Evolutionary conservation across 805 yeast species (phyloP), one percentile per base, ranked within the genome.

Genomic region (Barnettozyma botsteinii): DNA sequence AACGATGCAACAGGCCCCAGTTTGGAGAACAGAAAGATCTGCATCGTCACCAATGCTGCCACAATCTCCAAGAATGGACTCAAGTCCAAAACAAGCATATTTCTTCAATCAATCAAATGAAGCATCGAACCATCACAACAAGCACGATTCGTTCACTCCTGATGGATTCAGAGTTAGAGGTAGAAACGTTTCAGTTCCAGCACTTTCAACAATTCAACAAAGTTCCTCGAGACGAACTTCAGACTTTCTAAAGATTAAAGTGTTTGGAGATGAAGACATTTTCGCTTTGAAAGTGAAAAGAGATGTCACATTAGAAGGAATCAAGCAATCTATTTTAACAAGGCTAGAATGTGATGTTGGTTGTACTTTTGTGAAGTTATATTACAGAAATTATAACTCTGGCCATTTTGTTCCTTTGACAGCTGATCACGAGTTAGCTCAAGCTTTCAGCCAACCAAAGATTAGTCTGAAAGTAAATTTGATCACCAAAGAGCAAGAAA

Each of bases 231-330:
- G 21, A 4, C 6, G 14, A 19, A 25, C 27, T 4, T 23, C 33
- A 1, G 46, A 42, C 18, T 29, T 20, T 19, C 29, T 50, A 4
- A 55, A 55, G 43, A 35, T 51, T n/a, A 55, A 55, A 24, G 49
- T 55, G 2, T 51, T 41, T 38, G 40, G 42, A 23, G 36, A 47
- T 22, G 49, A 48, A 26, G 60, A 56, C 33, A 56, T 55, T 27
- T 55, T 55, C 43, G 60, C 60, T 2, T 23, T 56, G 7, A 49
- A 44, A 33, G 38, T 50, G 14, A 43, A 31, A 17, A 33, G 23
- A 8, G 39, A 33, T 5, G 20, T 35, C 1, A 30, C 31, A 2
- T 30, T 55, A 12, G 14, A 30, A 4, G 39, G 33, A 1, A 33
- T 56, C 7, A 51, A 41, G 40, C 37, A 37, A 7, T 46, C 52